phyloP scores from a whole-genome alignment of 371 early-diverging fungal species.

The Syncephalastrum monosporum region DNA sequence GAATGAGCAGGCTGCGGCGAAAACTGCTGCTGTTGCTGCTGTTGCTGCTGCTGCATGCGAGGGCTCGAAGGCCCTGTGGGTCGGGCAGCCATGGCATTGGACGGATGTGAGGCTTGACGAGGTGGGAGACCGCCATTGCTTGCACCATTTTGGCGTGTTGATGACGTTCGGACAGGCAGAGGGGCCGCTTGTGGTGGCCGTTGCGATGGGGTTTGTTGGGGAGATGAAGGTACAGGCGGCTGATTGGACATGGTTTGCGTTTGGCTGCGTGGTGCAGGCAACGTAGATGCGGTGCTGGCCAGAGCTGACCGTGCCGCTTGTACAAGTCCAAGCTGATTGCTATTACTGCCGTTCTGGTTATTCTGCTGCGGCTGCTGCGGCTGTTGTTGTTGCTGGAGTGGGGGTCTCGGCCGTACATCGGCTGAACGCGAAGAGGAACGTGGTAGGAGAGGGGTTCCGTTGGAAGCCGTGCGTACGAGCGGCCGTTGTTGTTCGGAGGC shows the following conservation, averaged over 20 bases:
- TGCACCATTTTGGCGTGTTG: not conserved
- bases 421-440: too few species aligned
- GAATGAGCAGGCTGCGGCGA: constrained; percentile 4
- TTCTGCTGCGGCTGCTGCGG: constrained; percentile 9
- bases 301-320: not conserved
- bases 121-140: not conserved
- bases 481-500: too few species aligned
- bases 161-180: constrained; percentile 4
- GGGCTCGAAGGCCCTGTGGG: constrained; percentile 5
- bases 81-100: constrained; percentile 7
- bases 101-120: not conserved
- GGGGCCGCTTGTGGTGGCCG: constrained; percentile 1
- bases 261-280: not conserved
- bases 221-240: constrained; percentile 2
- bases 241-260: not conserved
- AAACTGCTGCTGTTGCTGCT: not conserved
- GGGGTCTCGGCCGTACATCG: not conserved
- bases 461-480: too few species aligned
- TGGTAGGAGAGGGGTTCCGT: too few species aligned
- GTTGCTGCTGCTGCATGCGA: constrained; percentile 11
- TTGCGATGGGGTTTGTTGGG: constrained; percentile 5
- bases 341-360: not conserved
- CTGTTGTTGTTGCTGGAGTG: constrained; percentile 6
- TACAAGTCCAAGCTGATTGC: not conserved
- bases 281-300: not conserved